Evolutionary conservation across 495 filamentous ascomycete genomes (phyloP).

Genomic region (Penicillium crystallinum): DNA sequence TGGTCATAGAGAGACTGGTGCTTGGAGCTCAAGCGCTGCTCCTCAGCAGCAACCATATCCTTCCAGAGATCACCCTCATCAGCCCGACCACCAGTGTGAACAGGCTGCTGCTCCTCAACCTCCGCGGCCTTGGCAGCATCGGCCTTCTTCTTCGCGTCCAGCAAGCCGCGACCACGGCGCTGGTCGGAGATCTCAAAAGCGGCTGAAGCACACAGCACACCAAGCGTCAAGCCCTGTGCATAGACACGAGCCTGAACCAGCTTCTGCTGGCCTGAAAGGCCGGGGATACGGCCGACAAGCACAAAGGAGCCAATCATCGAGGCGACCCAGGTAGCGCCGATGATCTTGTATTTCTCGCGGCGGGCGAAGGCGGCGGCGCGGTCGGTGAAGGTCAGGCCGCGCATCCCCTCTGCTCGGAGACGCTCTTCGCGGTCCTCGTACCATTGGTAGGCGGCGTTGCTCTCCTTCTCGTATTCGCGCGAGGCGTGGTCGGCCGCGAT

Average conservation of each 20-base stretch:
- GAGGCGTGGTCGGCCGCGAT: constrained; percentile 77
- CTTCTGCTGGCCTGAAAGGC: constrained; percentile 76
- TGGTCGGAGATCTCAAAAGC: constrained; percentile 87
- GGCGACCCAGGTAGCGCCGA: constrained; percentile 77
- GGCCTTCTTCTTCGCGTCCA: constrained; percentile 46
- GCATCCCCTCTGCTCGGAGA: constrained; percentile 39
- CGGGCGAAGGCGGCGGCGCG: constrained; percentile 55
- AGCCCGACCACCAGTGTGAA: constrained; percentile 51
- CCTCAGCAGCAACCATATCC: constrained; percentile 78
- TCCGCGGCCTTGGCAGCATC: neutral
- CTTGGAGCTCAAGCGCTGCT: constrained; percentile 57
- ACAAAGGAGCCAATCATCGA: constrained; percentile 73
- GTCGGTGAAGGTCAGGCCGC: constrained; percentile 52
- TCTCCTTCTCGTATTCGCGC: constrained; percentile 63
- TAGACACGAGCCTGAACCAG: constrained; percentile 96
- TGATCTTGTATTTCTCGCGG: constrained; percentile 85
- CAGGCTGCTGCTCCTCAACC: constrained; percentile 58
- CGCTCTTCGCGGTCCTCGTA: constrained; percentile 63
- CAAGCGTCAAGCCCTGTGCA: constrained; percentile 90
- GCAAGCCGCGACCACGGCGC: constrained; percentile 58
- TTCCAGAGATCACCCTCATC: constrained; percentile 85
- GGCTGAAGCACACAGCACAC: constrained; percentile 80
- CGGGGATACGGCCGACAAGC: constrained; percentile 72
- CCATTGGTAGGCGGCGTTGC: constrained; percentile 55
- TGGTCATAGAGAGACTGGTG: constrained; percentile 43